Evolutionary conservation across 2,329 filamentous ascomycete species (phyloP).

Genomic region (Ophiostoma quercus): DNA sequence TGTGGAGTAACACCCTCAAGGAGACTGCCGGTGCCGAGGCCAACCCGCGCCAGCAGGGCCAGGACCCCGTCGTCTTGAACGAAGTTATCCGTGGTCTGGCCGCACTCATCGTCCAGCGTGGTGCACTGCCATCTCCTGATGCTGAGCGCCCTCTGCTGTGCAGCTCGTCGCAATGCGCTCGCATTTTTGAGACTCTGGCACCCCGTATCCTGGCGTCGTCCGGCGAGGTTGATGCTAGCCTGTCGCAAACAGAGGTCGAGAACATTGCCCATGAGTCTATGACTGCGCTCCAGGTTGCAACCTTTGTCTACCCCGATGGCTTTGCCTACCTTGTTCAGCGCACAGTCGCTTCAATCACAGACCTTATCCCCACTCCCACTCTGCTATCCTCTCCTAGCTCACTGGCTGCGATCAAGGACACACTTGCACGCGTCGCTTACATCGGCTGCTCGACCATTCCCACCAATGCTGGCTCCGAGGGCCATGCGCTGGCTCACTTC

Average conservation of each 20-base stretch:
- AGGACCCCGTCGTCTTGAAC: conserved; percentile 36
- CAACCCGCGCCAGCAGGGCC: conserved; percentile 28
- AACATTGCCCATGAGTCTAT: conserved; percentile 26
- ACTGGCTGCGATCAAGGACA: conserved; percentile 32
- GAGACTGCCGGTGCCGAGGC: conserved; percentile 15
- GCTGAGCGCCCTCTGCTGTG: conserved; percentile 32
- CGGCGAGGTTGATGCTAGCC: conserved; percentile 1
- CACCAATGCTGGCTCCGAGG: conserved; percentile 25
- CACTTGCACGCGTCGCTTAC: conserved; percentile 44
- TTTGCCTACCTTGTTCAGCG: conserved; percentile 22
- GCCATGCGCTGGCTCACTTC: conserved; percentile 28
- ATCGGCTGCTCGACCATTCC: conserved; percentile 42
- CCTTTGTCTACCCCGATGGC: conserved; percentile 23
- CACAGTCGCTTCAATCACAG: conserved; percentile 4
- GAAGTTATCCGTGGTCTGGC: conserved; percentile 45
- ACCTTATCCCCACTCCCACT: neutral
- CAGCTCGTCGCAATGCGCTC: conserved; percentile 31
- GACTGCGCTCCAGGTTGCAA: conserved; percentile 23
- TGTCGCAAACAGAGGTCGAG: conserved; percentile 15
- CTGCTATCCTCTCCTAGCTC: neutral
- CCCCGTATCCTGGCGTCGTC: conserved; percentile 17
- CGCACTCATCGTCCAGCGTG: conserved; percentile 41
- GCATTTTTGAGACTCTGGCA: conserved; percentile 28
- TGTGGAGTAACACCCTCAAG: conserved; percentile 33
- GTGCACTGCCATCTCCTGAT: conserved; percentile 21